Evolutionary conservation across 2,329 filamentous ascomycete species (phyloP).

Genomic region (Raffaelea albimanens): DNA sequence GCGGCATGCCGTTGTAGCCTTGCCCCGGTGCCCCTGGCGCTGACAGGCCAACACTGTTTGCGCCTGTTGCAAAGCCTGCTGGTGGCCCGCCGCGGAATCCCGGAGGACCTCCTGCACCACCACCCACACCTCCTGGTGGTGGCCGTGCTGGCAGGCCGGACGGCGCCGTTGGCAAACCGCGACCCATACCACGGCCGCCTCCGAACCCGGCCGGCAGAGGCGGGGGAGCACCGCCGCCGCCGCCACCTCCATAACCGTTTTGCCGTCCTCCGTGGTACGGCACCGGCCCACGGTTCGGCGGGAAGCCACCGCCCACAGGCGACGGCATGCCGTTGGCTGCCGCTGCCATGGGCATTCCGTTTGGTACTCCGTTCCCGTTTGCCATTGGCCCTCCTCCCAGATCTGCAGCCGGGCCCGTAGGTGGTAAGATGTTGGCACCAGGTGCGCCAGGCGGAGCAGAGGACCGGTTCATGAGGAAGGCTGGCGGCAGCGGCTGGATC

Average conservation of each 20-base stretch:
- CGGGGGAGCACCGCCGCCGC: conserved; percentile 16
- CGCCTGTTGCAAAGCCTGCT: conserved; percentile 26
- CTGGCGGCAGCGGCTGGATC: conserved; percentile 64
- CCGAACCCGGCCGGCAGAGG: conserved; percentile 27
- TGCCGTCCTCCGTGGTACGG: conserved; percentile 19
- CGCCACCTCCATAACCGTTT: conserved; percentile 1
- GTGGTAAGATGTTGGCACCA: background rate
- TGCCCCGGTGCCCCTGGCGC: conserved; percentile 14
- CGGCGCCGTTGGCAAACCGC: conserved; percentile 36
- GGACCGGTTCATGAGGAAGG: conserved; percentile 44
- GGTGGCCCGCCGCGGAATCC: conserved; percentile 25
- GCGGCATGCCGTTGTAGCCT: conserved; percentile 10
- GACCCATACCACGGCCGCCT: conserved; percentile 15
- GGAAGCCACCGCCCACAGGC: no score
- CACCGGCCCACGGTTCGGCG: conserved; percentile 1
- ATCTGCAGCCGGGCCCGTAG: no score
- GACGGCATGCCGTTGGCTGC: no score
- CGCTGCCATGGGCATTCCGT: no score
- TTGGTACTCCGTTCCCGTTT: no score
- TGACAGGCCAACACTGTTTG: conserved; percentile 21
- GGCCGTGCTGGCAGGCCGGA: conserved; percentile 41
- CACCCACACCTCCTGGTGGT: conserved; percentile 34
- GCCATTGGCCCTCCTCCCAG: conserved; percentile 3
- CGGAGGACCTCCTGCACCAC: conserved; percentile 36
- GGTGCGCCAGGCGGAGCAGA: conserved; percentile 3